These are phyloP conservation scores for Thalia dealbata DNA, from an alignment of 176 grass and related monocot species.

Conservation along the genomic window DNA sequence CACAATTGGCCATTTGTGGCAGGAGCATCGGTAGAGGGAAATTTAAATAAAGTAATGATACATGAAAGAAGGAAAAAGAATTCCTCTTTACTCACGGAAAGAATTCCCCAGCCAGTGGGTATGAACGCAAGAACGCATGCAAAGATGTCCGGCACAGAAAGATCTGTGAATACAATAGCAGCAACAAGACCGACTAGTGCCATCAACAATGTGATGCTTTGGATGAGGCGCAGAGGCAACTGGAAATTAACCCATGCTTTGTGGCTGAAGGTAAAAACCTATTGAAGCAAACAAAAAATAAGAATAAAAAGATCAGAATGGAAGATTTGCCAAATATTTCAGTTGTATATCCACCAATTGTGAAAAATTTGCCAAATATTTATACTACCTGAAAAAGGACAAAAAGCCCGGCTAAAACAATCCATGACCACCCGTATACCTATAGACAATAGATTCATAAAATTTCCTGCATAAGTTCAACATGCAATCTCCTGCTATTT, in stretches of 20 bases:
- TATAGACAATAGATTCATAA: slow-evolving; percentile 27
- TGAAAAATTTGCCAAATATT: not conserved
- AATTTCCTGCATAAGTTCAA: not conserved
- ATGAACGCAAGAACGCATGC: slow-evolving; percentile 64
- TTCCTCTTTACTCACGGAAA: slow-evolving; percentile 77
- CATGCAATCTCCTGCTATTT: not conserved
- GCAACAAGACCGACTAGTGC: slow-evolving; percentile 57
- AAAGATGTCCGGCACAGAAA: slow-evolving; percentile 41
- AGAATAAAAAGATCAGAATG: slow-evolving; percentile 2
- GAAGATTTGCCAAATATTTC: not conserved
- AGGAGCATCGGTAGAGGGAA: too few species aligned
- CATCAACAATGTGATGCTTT: slow-evolving; percentile 63
- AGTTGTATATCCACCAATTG: not conserved
- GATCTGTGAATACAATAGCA: slow-evolving; percentile 37
- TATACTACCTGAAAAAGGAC: slow-evolving; percentile 54
- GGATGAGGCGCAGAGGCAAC: slow-evolving; percentile 58
- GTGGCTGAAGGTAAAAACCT: slow-evolving; percentile 81
- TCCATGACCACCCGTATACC: slow-evolving; percentile 86
- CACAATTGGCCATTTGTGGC: too few species aligned
- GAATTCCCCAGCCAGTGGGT: slow-evolving; percentile 72
- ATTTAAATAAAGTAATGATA: too few species aligned
- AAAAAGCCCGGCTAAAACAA: slow-evolving; percentile 60
- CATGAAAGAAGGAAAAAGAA: too few species aligned
- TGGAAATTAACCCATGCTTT: slow-evolving; percentile 95
- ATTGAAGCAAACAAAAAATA: slow-evolving; percentile 22